These are phyloP conservation scores for Fulvia fulva DNA, from an alignment of 2,329 filamentous ascomycete genomes.

Conservation along the genomic window DNA sequence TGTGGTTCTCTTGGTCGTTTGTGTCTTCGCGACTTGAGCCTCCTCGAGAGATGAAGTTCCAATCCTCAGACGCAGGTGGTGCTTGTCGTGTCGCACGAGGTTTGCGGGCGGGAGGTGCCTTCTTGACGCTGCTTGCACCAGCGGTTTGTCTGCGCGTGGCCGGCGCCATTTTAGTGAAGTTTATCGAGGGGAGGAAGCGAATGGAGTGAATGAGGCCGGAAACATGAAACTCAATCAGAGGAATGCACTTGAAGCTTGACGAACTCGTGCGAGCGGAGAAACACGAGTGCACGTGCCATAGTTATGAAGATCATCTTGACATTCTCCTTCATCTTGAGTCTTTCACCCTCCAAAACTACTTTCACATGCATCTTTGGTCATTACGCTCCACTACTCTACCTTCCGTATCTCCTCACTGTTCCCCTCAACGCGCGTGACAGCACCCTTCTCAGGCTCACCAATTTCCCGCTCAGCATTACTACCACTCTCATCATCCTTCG, in stretches of 20 bases:
- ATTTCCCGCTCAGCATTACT: slow-evolving; percentile 2
- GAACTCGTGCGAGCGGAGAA: not conserved
- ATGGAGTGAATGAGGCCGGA: not conserved
- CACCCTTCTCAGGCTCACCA: slow-evolving; percentile 17
- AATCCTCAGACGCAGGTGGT: not conserved
- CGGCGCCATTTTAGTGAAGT: slow-evolving; percentile 3
- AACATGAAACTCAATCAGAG: not conserved
- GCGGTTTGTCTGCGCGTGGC: slow-evolving; percentile 1
- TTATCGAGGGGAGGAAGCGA: not conserved
- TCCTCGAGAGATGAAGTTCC: not conserved
- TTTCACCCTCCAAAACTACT: too few relatives aligned
- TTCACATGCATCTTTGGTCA: too few relatives aligned
- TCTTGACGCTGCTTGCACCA: slow-evolving; percentile 4
- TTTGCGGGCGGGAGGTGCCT: slow-evolving; percentile 1
- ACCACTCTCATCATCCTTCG: slow-evolving; percentile 30
- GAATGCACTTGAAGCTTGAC: not conserved
- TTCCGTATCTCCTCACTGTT: slow-evolving; percentile 9
- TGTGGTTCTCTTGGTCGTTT: not conserved
- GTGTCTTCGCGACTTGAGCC: not conserved
- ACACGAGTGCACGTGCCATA: not conserved
- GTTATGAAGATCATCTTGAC: not conserved
- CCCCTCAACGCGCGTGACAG: slow-evolving; percentile 12
- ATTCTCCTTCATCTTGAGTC: too few relatives aligned
- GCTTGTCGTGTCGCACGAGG: slow-evolving; percentile 3
- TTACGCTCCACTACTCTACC: not conserved